Conservation (phyloP, 179 eudicot genomes). For the Heliamphora pulchella region DNA sequence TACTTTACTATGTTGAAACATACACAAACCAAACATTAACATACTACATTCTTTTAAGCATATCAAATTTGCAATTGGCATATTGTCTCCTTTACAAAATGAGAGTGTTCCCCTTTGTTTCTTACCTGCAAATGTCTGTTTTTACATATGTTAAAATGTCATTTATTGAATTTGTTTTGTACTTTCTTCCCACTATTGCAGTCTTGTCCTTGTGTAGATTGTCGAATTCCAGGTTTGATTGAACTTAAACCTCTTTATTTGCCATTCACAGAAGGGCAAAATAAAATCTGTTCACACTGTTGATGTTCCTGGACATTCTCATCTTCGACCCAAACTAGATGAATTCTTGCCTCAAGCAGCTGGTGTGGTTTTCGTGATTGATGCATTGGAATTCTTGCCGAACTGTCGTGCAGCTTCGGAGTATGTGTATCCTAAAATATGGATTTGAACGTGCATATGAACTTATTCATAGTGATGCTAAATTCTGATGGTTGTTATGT, state of each 20-base stretch:
- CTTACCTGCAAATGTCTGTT: too few relatives aligned
- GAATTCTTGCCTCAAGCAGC: constrained; percentile 88
- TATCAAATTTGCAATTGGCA: too few relatives aligned
- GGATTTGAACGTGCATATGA: constrained; percentile 8
- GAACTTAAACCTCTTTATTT: background rate
- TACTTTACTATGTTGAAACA: constrained; percentile 2
- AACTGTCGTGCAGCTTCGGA: constrained; percentile 85
- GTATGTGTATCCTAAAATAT: constrained; percentile 36
- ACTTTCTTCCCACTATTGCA: too few relatives aligned
- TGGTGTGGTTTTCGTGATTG: constrained; percentile 73
- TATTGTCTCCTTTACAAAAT: too few relatives aligned
- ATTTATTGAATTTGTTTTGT: too few relatives aligned
- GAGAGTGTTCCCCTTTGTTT: too few relatives aligned
- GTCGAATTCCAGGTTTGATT: background rate
- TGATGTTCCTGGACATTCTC: constrained; percentile 96
- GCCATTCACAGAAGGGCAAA: constrained; percentile 48
- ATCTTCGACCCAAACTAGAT: constrained; percentile 82
- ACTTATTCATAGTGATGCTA: background rate
- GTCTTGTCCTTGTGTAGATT: background rate
- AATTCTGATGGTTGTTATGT: constrained; percentile 16
- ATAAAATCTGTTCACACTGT: constrained; percentile 78
- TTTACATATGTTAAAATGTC: too few relatives aligned
- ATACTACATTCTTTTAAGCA: too few relatives aligned
- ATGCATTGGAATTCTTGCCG: constrained; percentile 80
- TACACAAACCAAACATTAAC: background rate